Percentiles rank a stretch among this genome's conserved stretches.
These are phyloP conservation scores for Moesziomyces antarcticus DNA, from an alignment of 1,284 basidiomycete genomes.

Conservation along the genomic window DNA sequence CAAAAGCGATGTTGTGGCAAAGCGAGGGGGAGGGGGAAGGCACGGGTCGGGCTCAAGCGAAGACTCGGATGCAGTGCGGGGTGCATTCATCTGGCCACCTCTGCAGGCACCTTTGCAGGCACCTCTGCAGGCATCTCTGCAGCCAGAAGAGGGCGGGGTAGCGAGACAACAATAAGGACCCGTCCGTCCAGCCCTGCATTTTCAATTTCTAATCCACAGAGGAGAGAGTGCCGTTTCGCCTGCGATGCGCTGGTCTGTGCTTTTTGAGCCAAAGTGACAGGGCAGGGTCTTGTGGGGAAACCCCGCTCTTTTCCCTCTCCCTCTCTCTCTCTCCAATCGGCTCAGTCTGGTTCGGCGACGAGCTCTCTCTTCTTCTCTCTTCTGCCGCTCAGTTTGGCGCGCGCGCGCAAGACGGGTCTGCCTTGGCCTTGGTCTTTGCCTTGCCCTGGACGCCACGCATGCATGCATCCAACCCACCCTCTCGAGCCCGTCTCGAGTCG, in stretches of 20 bases:
- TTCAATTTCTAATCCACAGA: not conserved
- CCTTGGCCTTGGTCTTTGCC: not conserved
- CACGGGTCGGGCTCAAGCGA: conserved; percentile 3
- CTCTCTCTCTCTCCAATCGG: no score
- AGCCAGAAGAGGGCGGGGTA: conserved; percentile 1
- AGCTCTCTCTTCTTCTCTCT: no score
- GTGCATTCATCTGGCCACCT: conserved; percentile 7
- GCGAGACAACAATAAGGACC: not conserved
- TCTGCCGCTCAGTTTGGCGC: no score
- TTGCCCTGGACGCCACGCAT: not conserved
- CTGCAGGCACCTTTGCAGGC: conserved; percentile 10
- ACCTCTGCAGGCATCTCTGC: conserved; percentile 16
- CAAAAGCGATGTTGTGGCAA: not conserved
- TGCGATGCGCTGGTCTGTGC: not conserved
- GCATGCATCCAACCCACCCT: not conserved
- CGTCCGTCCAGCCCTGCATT: not conserved
- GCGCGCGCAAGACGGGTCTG: not conserved
- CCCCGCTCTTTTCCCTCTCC: no score
- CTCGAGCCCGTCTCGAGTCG: not conserved
- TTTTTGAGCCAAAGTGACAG: not conserved
- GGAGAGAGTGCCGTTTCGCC: not conserved
- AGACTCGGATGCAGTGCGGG: conserved; percentile 9
- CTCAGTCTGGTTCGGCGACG: no score
- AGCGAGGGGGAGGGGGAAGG: not conserved
- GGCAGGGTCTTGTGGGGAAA: not conserved